Base-by-base conservation (phyloP, 306 rosid species). In the Pyrus betulifolia region DNA sequence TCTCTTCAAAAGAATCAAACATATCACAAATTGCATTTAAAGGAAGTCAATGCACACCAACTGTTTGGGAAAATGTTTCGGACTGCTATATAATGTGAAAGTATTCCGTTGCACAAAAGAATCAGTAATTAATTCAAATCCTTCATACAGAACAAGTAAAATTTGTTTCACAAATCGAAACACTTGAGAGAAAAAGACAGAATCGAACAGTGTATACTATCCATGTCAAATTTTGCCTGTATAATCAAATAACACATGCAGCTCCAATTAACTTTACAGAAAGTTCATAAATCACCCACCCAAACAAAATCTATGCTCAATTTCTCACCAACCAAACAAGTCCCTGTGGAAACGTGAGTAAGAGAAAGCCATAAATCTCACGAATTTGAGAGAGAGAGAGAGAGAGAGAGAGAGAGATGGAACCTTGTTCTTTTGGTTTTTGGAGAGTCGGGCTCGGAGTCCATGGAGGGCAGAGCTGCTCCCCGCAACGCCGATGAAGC, bases 381-480 rank as follows among this genome's bases (percentile, higher is more conserved):
- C 2, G 4, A 63, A 27, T 64, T 25, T 46, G 75, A 68, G 42
- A 42, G 30, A 6, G n/a, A 51, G 33, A 23, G 61, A 61, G 45
- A 52, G 27, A 62, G 75, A 67, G 42, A 40, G 30, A 6, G n/a
- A 60, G 33, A 23, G 62, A 61, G 45, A 54, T 35, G 58, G 42
- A 40, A 85, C 88, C 88, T 82, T 31, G 74, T n/a, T 54, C n/a
- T 35, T 67, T 22, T 78, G 58, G 57, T 10, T 76, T 82, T 79
- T 61, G 18, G 75, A 69, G 19, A 22, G 64, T 76, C 74, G 22
- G 70, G 45, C 7, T 79, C 68, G 68, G 62, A 76, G 19, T 72
- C 84, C 86, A 85, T 82, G 78, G 28, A 54, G 45, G 22, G 27
- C 61, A 60, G 28, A 67, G 49, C 30, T 58, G 57, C 46, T 46